Evolutionary conservation across 2,329 filamentous ascomycete species (phyloP).

Genomic region (Diaporthe vaccinii): DNA sequence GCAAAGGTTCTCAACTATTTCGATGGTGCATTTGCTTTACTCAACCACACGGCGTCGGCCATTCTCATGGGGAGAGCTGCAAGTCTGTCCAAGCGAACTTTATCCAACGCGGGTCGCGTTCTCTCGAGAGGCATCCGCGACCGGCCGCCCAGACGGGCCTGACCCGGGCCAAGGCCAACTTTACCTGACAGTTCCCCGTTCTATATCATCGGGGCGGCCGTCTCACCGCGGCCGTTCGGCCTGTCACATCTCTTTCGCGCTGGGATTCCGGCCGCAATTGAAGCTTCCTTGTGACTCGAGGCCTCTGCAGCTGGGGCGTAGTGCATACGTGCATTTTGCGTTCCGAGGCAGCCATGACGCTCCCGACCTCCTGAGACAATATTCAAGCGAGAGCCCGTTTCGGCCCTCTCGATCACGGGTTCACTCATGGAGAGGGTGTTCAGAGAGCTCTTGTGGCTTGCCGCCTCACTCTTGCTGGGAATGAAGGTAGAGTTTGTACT

Average conservation of each 20-base stretch:
- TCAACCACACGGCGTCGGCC: neutral
- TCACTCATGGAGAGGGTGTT: neutral
- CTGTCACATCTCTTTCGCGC: neutral
- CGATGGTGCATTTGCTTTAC: neutral
- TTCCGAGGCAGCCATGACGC: neutral
- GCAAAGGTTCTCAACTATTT: neutral
- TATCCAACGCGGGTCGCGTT: neutral
- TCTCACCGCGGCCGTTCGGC: slow-evolving; percentile 15
- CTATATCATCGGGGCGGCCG: slow-evolving; percentile 25
- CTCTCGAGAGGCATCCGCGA: neutral
- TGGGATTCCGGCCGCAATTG: neutral
- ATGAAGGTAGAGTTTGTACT: slow-evolving; percentile 6
- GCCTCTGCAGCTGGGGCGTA: slow-evolving; percentile 3
- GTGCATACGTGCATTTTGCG: neutral
- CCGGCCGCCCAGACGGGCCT: neutral
- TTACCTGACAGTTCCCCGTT: slow-evolving; percentile 15
- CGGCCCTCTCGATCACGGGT: slow-evolving; percentile 12
- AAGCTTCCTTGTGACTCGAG: slow-evolving; percentile 7
- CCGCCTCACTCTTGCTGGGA: neutral
- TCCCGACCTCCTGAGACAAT: neutral
- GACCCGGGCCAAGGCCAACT: slow-evolving; percentile 16
- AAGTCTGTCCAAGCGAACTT: neutral
- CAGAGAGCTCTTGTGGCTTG: neutral
- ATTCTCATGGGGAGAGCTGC: neutral
- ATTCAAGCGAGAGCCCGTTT: slow-evolving; percentile 22